These are phyloP conservation scores for Penicillium glabrum DNA, from an alignment of 2,329 filamentous ascomycete species.

Conservation along the genomic window DNA sequence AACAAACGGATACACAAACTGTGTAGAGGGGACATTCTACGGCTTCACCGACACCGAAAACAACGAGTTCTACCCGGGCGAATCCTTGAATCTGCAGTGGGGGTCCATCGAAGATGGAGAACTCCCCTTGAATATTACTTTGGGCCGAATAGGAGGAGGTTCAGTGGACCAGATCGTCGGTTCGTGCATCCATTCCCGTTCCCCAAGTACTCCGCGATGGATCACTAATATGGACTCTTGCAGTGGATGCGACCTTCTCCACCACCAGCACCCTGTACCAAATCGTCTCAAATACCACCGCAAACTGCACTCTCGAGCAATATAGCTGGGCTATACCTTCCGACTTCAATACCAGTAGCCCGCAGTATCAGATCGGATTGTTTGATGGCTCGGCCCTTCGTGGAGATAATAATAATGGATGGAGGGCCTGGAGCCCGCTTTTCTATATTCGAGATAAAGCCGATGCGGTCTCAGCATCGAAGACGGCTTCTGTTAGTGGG, in stretches of 20 bases:
- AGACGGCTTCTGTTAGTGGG: neutral
- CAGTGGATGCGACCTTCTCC: neutral
- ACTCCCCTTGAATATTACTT: neutral
- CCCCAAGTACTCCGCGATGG: neutral
- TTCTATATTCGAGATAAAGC: constrained; percentile 1
- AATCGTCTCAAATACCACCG: neutral
- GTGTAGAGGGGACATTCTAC: neutral
- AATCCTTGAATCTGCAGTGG: constrained; percentile 1
- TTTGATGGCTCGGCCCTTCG: constrained; percentile 1
- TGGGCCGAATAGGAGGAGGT: neutral
- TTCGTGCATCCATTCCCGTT: neutral
- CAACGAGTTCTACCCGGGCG: constrained; percentile 3
- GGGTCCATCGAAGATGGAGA: neutral
- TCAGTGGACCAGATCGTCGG: constrained; percentile 1
- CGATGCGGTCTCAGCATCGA: neutral
- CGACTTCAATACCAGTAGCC: constrained; percentile 3
- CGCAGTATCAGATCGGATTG: constrained; percentile 1
- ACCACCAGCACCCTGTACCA: neutral
- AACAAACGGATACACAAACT: constrained; percentile 2
- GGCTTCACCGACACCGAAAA: neutral
- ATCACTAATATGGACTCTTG: neutral
- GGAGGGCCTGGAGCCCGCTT: neutral
- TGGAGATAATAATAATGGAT: constrained; percentile 1
- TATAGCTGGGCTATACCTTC: constrained; percentile 6
- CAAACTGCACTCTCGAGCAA: constrained; percentile 3